A percentile compares a stretch with the other conserved stretches of the same genome.
phyloP scores from a whole-genome alignment of 192 early-diverging fungal genomes.

The Neocallimastix lanati region DNA sequence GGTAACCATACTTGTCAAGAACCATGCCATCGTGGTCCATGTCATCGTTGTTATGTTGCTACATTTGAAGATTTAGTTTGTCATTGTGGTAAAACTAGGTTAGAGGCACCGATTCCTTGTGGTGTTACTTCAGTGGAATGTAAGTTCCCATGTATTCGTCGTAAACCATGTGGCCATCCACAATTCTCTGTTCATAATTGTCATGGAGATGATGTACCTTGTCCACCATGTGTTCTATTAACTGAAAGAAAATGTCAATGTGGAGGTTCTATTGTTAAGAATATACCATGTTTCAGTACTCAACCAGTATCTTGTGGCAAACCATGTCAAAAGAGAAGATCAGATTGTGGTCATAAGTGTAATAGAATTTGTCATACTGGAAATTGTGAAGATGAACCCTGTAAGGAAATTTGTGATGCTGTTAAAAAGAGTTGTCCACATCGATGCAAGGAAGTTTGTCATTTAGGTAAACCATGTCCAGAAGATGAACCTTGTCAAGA shows the following conservation, averaged over 20 bases:
- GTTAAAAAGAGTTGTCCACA: constrained; percentile 71
- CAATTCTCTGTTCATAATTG: constrained; percentile 56
- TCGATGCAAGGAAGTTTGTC: constrained; percentile 52
- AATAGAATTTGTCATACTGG: constrained; percentile 63
- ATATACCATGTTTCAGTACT: background rate
- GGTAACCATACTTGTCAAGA: constrained; percentile 57
- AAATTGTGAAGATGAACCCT: constrained; percentile 44
- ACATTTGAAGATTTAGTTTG: constrained; percentile 71
- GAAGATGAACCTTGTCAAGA: constrained; percentile 52
- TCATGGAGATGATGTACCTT: constrained; percentile 66
- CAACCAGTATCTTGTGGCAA: constrained; percentile 46
- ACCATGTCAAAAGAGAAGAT: constrained; percentile 31
- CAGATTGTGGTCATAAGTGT: constrained; percentile 61
- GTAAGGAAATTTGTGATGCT: constrained; percentile 53
- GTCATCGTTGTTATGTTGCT: constrained; percentile 18
- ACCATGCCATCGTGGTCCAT: constrained; percentile 43
- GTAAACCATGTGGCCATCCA: constrained; percentile 59
- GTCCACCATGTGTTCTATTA: constrained; percentile 82
- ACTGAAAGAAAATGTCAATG: constrained; percentile 34
- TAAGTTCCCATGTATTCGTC: constrained; percentile 47
- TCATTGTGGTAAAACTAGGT: constrained; percentile 60
- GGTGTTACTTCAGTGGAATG: constrained; percentile 59
- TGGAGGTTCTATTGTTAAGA: background rate
- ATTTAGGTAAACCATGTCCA: constrained; percentile 54
- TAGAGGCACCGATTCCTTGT: constrained; percentile 74